These are phyloP conservation scores for Suillus spraguei DNA, from an alignment of 768 basidiomycete species.

Conservation along the genomic window DNA sequence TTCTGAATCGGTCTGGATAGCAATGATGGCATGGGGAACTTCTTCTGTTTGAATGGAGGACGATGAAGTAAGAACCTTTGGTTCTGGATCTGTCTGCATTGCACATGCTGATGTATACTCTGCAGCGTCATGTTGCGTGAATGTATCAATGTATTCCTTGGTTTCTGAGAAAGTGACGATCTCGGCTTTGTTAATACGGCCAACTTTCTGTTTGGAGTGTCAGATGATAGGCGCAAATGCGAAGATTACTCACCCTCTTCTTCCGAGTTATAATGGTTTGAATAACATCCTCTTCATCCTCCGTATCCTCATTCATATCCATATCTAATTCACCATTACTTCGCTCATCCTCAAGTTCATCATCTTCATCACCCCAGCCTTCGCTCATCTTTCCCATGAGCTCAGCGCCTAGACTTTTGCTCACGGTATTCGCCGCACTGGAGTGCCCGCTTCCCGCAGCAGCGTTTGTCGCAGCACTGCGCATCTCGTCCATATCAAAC, in stretches of 20 bases:
- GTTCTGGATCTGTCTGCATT: slow-evolving; percentile 67
- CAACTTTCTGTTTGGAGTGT: slow-evolving; percentile 56
- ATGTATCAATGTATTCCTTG: slow-evolving; percentile 77
- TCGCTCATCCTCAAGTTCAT: slow-evolving; percentile 40
- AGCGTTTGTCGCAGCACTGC: slow-evolving; percentile 46
- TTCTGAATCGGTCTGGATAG: slow-evolving; percentile 43
- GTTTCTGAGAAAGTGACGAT: slow-evolving; percentile 53
- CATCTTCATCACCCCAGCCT: slow-evolving; percentile 45
- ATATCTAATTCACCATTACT: slow-evolving; percentile 34
- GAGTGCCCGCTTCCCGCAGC: slow-evolving; percentile 43
- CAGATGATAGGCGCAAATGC: slow-evolving; percentile 12
- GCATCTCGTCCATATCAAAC: slow-evolving; percentile 92
- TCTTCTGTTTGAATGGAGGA: slow-evolving; percentile 62
- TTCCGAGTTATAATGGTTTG: slow-evolving; percentile 90
- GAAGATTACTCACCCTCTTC: slow-evolving; percentile 56
- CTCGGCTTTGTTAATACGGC: slow-evolving; percentile 54
- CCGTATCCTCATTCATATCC: slow-evolving; percentile 55
- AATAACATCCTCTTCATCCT: slow-evolving; percentile 67
- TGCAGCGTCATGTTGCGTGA: slow-evolving; percentile 67
- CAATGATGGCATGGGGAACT: slow-evolving; percentile 23
- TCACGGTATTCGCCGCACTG: slow-evolving; percentile 60
- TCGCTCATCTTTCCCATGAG: slow-evolving; percentile 61
- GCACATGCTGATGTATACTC: slow-evolving; percentile 48
- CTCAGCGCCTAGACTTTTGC: slow-evolving; percentile 78
- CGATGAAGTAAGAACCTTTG: slow-evolving; percentile 46